These are phyloP conservation scores for Suillus plorans DNA, from an alignment of 768 basidiomycete genomes.

Conservation along the genomic window DNA sequence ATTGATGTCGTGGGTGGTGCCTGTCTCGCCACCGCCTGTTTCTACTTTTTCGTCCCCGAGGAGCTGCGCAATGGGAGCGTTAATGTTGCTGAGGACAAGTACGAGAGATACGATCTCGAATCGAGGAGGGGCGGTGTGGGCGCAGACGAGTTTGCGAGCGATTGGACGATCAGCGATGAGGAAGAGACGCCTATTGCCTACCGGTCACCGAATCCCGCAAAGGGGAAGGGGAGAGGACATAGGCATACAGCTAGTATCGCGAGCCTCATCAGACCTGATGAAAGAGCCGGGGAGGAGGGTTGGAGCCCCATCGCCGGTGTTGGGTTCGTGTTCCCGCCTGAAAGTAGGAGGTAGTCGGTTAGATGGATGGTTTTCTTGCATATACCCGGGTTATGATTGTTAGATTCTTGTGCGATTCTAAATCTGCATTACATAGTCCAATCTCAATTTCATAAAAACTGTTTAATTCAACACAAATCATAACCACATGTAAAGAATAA, in stretches of 20 bases:
- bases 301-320: conserved; percentile 72
- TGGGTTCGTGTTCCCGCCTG: conserved; percentile 52
- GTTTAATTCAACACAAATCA: too few species aligned
- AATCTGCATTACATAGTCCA: too few species aligned
- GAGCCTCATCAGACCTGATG: conserved; percentile 75
- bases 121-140: conserved; percentile 33
- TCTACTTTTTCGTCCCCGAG: conserved; percentile 87
- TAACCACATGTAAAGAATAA: too few species aligned
- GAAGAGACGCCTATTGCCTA: conserved; percentile 71
- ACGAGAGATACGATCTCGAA: conserved; percentile 77
- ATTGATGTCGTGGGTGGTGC: conserved; percentile 96
- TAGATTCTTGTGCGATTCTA: not conserved
- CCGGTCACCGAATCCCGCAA: conserved; percentile 53
- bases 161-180: conserved; percentile 57
- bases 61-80: conserved; percentile 62
- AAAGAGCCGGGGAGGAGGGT: conserved; percentile 62
- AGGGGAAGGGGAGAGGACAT: conserved; percentile 45
- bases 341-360: conserved; percentile 16
- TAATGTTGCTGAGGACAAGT: conserved; percentile 50
- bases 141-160: conserved; percentile 32
- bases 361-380: not conserved
- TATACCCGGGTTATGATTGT: not conserved
- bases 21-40: conserved; percentile 82
- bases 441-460: too few species aligned
- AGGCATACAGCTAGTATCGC: conserved; percentile 84